Percentiles rank a stretch among this genome's conserved stretches.
These are phyloP conservation scores for Rostrohypoxylon terebratum DNA, from an alignment of 495 filamentous ascomycete genomes.

Conservation along the genomic window DNA sequence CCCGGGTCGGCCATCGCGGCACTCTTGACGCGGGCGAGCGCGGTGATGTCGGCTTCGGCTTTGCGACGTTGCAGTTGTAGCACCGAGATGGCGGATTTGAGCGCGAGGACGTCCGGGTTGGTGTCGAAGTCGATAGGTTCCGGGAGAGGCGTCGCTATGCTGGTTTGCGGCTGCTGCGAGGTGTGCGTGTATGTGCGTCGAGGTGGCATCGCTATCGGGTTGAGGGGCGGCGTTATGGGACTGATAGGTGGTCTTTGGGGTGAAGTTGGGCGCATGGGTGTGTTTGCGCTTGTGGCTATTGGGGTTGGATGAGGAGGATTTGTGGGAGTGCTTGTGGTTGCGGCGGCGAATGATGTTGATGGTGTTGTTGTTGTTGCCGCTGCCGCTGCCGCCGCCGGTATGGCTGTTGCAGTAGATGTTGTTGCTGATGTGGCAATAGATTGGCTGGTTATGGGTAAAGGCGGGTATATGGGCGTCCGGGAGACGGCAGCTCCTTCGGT, in stretches of 20 bases:
- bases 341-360: neutral
- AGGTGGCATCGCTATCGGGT: constrained; percentile 40
- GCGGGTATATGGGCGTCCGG: constrained; percentile 4
- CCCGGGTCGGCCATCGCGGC: constrained; percentile 75
- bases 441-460: constrained; percentile 13
- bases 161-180: constrained; percentile 52
- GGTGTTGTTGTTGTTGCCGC: constrained; percentile 6
- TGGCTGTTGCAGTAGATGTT: constrained; percentile 1
- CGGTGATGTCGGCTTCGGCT: constrained; percentile 74
- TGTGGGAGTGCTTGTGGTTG: neutral
- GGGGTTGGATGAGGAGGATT: constrained; percentile 10
- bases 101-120: constrained; percentile 86
- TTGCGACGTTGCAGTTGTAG: constrained; percentile 85
- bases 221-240: constrained; percentile 59
- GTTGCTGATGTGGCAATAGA: constrained; percentile 16
- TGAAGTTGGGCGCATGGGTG: constrained; percentile 35
- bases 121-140: constrained; percentile 78
- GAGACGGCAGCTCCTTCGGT: constrained; percentile 28
- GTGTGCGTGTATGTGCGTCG: constrained; percentile 57
- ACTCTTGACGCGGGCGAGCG: constrained; percentile 70
- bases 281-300: constrained; percentile 9
- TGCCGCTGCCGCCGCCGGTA: neutral
- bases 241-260: constrained; percentile 56
- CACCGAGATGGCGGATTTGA: constrained; percentile 81
- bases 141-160: constrained; percentile 64